phyloP scores from a whole-genome alignment of 345 rosid genomes.

The Excoecaria agallocha region DNA sequence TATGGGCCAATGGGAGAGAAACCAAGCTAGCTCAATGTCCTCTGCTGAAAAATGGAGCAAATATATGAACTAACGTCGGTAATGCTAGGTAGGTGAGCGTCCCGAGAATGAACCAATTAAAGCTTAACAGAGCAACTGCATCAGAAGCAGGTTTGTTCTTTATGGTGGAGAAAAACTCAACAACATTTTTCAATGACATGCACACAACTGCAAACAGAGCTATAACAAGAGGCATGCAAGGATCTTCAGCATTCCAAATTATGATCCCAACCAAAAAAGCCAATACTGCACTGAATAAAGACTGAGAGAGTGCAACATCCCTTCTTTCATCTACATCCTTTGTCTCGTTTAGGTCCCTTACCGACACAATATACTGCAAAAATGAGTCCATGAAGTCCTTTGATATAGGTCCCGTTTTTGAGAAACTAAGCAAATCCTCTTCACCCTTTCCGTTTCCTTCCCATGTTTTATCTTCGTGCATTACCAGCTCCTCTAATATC shows the following conservation, averaged over 20 bases:
- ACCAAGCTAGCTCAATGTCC: slow-evolving; percentile 25
- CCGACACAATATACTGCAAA: slow-evolving; percentile 19
- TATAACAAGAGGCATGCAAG: slow-evolving; percentile 75
- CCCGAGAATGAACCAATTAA: slow-evolving; percentile 83
- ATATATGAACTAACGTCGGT: slow-evolving; percentile 46
- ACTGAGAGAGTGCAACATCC: slow-evolving; percentile 51
- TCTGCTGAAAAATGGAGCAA: slow-evolving; percentile 27
- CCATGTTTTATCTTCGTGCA: slow-evolving; percentile 20
- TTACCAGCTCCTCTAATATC: slow-evolving; percentile 17
- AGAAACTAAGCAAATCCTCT: slow-evolving; percentile 12
- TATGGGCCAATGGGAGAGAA: background rate
- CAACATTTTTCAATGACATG: slow-evolving; percentile 67
- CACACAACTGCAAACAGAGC: slow-evolving; percentile 70
- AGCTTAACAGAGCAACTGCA: slow-evolving; percentile 73
- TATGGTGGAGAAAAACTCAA: slow-evolving; percentile 61
- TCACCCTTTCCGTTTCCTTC: slow-evolving; percentile 23
- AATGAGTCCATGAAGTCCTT: slow-evolving; percentile 31
- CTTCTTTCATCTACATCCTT: slow-evolving; percentile 36
- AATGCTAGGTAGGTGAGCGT: slow-evolving; percentile 64
- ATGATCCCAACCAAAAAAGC: slow-evolving; percentile 65
- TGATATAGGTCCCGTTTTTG: slow-evolving; percentile 20
- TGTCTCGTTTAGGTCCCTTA: slow-evolving; percentile 21
- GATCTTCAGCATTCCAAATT: slow-evolving; percentile 56
- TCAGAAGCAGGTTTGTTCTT: slow-evolving; percentile 69
- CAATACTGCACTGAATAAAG: slow-evolving; percentile 55